A percentile compares a stretch with the other conserved stretches of the same genome.
Evolutionary conservation across 768 basidiomycete species (phyloP).

Genomic region (Tephrocybe sp.): DNA sequence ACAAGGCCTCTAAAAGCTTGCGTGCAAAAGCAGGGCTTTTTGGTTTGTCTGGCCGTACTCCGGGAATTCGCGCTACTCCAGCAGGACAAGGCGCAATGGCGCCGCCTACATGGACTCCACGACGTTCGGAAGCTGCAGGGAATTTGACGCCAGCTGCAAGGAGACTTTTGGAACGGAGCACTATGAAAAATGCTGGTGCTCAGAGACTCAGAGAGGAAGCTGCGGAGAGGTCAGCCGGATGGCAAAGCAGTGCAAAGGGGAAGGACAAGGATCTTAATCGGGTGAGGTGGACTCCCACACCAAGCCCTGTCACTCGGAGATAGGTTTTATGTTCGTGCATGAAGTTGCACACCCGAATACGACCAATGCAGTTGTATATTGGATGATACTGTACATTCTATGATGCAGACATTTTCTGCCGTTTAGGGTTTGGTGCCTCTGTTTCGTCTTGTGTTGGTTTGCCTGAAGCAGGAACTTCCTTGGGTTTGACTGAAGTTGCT

Average conservation of each 20-base stretch:
- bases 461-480: conserved; percentile 7
- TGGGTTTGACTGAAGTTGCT: conserved; percentile 18
- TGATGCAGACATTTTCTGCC: conserved; percentile 49
- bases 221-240: conserved; percentile 57
- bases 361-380: neutral
- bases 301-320: conserved; percentile 29
- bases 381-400: conserved; percentile 17
- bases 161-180: conserved; percentile 71
- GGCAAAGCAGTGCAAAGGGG: conserved; percentile 45
- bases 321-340: neutral
- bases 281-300: conserved; percentile 82
- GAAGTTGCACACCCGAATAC: neutral
- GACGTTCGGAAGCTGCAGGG: conserved; percentile 68
- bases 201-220: conserved; percentile 63
- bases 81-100: conserved; percentile 60
- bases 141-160: conserved; percentile 85
- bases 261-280: conserved; percentile 65
- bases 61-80: conserved; percentile 36
- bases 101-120: conserved; percentile 80
- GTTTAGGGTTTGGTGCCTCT: conserved; percentile 47
- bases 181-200: conserved; percentile 62
- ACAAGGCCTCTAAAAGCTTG: conserved; percentile 77
- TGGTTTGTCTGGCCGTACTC: conserved; percentile 37
- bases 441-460: conserved; percentile 13
- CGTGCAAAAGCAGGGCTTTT: conserved; percentile 73